Conservation (phyloP, 164 flowering plant genomes). For the Tetrastigma voinierianum region DNA sequence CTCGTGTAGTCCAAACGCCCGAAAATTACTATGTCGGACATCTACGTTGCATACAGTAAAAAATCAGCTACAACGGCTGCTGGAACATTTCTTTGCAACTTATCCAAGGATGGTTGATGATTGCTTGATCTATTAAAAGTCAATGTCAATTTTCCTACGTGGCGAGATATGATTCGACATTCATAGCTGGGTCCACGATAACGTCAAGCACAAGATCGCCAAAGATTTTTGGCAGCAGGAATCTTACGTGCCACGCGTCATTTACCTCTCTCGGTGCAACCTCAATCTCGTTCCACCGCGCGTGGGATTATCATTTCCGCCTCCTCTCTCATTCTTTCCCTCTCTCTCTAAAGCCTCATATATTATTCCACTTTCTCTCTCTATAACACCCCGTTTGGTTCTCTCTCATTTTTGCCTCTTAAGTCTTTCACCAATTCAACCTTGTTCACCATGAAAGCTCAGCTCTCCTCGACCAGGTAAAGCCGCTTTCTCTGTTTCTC, state of each 20-base stretch:
- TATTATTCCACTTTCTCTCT: slow-evolving; percentile 12
- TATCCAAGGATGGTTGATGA: too few species aligned
- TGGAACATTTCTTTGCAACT: too few species aligned
- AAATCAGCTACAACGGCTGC: too few species aligned
- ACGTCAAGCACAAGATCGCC: neutral
- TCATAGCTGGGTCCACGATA: neutral
- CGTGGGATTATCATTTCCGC: neutral
- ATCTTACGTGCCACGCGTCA: neutral
- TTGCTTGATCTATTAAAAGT: too few species aligned
- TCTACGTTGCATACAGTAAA: too few species aligned
- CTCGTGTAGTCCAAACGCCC: neutral
- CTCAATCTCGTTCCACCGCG: neutral
- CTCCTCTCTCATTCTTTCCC: neutral
- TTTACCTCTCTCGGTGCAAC: neutral
- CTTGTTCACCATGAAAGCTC: slow-evolving; percentile 23
- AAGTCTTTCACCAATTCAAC: slow-evolving; percentile 8
- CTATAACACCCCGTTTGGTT: slow-evolving; percentile 2
- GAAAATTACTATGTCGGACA: too few species aligned
- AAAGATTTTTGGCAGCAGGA: neutral
- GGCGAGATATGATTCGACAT: neutral
- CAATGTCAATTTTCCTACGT: neutral
- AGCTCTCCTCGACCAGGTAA: slow-evolving; percentile 20
- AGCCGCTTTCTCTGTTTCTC: neutral
- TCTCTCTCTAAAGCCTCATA: slow-evolving; percentile 9
- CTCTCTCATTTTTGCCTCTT: too few species aligned